Conservation (phyloP, 768 basidiomycete species). For the Boletus sp. region DNA sequence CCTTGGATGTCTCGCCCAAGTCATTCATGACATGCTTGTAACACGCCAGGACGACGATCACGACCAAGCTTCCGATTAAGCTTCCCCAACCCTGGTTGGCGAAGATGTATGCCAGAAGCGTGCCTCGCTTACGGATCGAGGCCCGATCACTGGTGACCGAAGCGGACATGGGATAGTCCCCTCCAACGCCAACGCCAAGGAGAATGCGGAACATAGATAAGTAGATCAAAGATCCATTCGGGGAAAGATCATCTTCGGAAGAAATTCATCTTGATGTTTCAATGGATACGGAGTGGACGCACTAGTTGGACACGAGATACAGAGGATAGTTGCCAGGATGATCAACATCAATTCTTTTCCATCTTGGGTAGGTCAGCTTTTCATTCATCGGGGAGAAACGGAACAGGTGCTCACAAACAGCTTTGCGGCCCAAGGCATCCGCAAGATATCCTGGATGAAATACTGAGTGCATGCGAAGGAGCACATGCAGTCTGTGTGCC, state of each 20-base stretch:
- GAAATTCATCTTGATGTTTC: neutral
- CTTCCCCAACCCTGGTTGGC: slow-evolving; percentile 78
- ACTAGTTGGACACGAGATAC: slow-evolving; percentile 63
- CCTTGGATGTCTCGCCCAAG: slow-evolving; percentile 54
- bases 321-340: slow-evolving; percentile 72
- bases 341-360: slow-evolving; percentile 81
- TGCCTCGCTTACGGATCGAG: slow-evolving; percentile 62
- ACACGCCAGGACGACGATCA: slow-evolving; percentile 59
- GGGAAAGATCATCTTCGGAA: slow-evolving; percentile 45
- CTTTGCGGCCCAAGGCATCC: slow-evolving; percentile 66
- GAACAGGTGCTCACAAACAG: slow-evolving; percentile 44
- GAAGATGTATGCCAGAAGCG: slow-evolving; percentile 74
- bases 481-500: neutral
- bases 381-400: neutral
- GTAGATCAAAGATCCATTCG: slow-evolving; percentile 55
- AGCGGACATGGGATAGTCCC: slow-evolving; percentile 78
- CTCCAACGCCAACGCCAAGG: slow-evolving; percentile 75
- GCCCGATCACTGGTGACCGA: slow-evolving; percentile 66
- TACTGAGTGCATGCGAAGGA: neutral
- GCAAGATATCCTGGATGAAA: slow-evolving; percentile 51
- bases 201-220: slow-evolving; percentile 65
- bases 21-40: slow-evolving; percentile 65
- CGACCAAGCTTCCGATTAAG: slow-evolving; percentile 57
- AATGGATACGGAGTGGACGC: slow-evolving; percentile 1
- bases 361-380: slow-evolving; percentile 37